Base-by-base conservation (phyloP, 768 basidiomycete genomes). In the Auriculariales sp. region DNA sequence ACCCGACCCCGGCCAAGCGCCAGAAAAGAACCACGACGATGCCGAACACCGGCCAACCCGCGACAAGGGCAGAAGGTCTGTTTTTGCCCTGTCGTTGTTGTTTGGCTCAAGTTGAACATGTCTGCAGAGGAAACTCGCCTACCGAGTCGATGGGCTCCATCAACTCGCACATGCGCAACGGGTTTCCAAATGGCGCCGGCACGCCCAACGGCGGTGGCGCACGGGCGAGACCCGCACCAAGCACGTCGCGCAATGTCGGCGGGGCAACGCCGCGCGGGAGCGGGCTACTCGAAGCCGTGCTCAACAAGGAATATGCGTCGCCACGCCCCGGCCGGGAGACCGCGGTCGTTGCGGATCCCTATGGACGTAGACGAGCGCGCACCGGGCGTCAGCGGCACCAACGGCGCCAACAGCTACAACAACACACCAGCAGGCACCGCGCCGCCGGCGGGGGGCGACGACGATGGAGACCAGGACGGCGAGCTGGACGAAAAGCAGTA, bases 401-500 rank as follows among this genome's bases (percentile, higher is more conserved):
- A 22, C 39, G 39, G 19, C 39, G 39, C 12, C 17, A 19, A 44
- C 22, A 5, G 7, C 39, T 44, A 11, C 19, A 25, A 24, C 39
- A 15, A 24, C 31, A 15, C 22, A 24, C 12, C 7, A 24, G 15
- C 39, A 15, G 35, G n/a, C 35, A 36, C n/a, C n/a, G 35, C 39
- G 39, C 15, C 5, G 15, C 19, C 19, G 39, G 9, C 14, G 39
- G 77, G 75, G 39, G 54, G 49, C 3, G 52, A 44, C 6, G 53
- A 52, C 4, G 64, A 52, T 24, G 73, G 66, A 10, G 85, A 81
- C 34, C 84, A 73, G 3, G 74, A 72, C 44, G 71, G 67, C 15
- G 69, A 75, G 55, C 53, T 53, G 17, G 68, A 68, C 58, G 79
- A 74, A 48, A 76, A 71, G 57, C 72, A 74, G 12, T 94, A 97